A percentile compares a stretch with the other conserved stretches of the same genome.
phyloP scores from a whole-genome alignment of 371 early-diverging fungal species.

The Scutellospora calospora region DNA sequence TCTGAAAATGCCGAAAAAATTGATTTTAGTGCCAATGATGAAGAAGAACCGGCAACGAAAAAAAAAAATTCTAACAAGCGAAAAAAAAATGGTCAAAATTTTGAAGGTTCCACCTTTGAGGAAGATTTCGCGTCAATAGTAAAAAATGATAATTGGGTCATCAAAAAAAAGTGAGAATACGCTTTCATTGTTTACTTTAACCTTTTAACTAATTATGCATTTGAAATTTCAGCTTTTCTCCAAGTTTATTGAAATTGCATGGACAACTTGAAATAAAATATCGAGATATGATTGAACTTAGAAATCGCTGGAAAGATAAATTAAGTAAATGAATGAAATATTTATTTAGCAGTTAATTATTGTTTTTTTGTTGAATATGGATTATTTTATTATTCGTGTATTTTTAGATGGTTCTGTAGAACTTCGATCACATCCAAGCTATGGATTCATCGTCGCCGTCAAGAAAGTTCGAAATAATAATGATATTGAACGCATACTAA shows the following conservation, averaged over 20 bases:
- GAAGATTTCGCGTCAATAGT: neutral
- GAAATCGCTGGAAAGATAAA: conserved; percentile 46
- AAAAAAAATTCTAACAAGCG: neutral
- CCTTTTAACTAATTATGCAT: neutral
- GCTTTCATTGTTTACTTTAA: neutral
- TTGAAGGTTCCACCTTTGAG: neutral
- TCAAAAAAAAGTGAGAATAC: conserved; percentile 27
- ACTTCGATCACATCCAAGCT: conserved; percentile 50
- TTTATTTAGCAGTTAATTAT: neutral
- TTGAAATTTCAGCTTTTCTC: conserved; percentile 31
- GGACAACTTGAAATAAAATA: conserved; percentile 48
- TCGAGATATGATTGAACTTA: conserved; percentile 46
- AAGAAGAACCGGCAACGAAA: neutral
- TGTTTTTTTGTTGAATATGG: neutral
- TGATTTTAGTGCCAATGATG: neutral
- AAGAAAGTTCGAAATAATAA: neutral
- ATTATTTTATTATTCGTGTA: neutral
- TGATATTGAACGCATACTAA: neutral
- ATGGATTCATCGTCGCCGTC: conserved; percentile 60
- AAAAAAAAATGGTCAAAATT: neutral
- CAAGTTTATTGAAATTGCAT: conserved; percentile 41
- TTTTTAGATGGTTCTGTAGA: conserved; percentile 46
- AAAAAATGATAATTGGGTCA: conserved; percentile 36
- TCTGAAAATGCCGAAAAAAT: neutral
- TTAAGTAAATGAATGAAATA: conserved; percentile 51